Evolutionary conservation across 1,284 basidiomycete species (phyloP), one percentile per base, ranked within the genome.

Genomic region (Trichosporon asahii): DNA sequence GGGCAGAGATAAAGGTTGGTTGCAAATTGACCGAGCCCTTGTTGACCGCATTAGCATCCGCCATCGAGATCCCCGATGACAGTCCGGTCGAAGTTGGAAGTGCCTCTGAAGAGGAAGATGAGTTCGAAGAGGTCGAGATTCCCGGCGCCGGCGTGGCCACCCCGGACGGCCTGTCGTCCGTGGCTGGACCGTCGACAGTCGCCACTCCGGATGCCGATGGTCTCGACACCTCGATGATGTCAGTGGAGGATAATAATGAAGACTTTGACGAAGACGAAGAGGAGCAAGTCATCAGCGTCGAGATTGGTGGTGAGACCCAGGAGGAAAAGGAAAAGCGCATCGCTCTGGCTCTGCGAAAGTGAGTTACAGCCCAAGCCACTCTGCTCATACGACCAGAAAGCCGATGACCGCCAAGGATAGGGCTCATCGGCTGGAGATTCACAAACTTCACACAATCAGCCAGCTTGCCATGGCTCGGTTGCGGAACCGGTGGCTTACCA

Each of bases 401-500:
- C 82, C 82, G 2, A 74, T 83, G 72, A 84, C 83, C 0, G 79
- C 85, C 8, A 80, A 81, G 65, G 91, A 94, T 77, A 88, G 93
- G 12, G 84, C 90, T 23, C 80, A 90, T 12, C 87, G 94, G 25
- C 88, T 95, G 55, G 88, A 90, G 70, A 89, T 89, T 68, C 94
- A 97, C 85, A 95, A 95, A 83, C 85, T 93, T 14, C 95, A 98
- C 77, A 92, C 92, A 2, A 84, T 97, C 4, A 84, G 88, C 15
- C 86, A 98, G 8, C 87, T 98, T 1, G 88, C 89, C 3, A 93
- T 91, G 77, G 90, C 91, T 3, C 84, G 87, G 37, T 84, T 89
- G 15, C 88, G 96, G 61, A 98, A 99, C 80, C 86, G 85, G 67
- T 95, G 92, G 91, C 81, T 94, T 21, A 95, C 94, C 72, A 92